Base-by-base conservation (phyloP, 306 rosid genomes). In the Acacia confusa region DNA sequence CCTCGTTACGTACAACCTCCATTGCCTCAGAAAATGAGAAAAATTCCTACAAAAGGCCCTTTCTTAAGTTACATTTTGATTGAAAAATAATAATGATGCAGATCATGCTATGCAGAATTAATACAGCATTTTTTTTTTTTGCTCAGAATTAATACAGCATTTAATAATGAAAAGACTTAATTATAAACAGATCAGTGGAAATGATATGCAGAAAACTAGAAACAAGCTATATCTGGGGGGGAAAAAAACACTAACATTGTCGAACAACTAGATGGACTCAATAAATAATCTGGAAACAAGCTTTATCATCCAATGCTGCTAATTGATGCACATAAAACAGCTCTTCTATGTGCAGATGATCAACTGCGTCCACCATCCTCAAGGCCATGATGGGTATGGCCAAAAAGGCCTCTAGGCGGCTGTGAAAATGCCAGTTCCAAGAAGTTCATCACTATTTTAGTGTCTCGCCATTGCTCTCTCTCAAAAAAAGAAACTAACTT, bases 1-100 rank as follows among this genome's bases (percentile, higher is more conserved):
- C 98, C 85, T 93, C 98, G 78, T 92, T 80, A 7, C 94, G 99
- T 53, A 93, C 84, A 86, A 92, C 91, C 79, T 91, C 98, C 93
- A 95, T 90, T 30, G 92, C 85, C 85, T 95, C 99, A 64, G 97
- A 95, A 84, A 93, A 92, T 25, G 97, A 82, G 60, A 92, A 78
- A 83, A 93, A 95, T 76, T 93, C 98, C 98, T 95, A 79, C 64
- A 87, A 72, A 22, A 11, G 24, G 3, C 24, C 5, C 0, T 53
- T 8, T 69, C 38, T n/a, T 20, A 20, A 24, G 25, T 69, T 81
- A 84, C 83, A 6, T 43, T 65, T 77, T 70, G 53, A 70, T 17
- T 15, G 43, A 55, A 53, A 17, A 65, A 47, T 3, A 75, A 47
- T 3, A 66, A 28, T n/a, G 60, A 28, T n/a, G 58, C 44, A 40